Conservation (phyloP, 306 rosid genomes). For the Ormosia emarginata region DNA sequence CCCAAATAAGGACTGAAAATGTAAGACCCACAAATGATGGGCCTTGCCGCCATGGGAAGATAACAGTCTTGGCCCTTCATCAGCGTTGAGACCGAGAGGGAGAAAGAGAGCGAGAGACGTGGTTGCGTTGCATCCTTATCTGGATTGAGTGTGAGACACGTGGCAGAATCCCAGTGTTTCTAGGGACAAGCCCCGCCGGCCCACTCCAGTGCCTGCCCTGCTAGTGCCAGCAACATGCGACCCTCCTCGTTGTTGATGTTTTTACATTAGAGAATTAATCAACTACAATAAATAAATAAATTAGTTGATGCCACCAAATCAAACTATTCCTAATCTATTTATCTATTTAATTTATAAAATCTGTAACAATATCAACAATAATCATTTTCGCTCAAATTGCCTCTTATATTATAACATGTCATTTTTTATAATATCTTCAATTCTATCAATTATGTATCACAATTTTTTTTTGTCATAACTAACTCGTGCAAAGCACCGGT, state of each 20-base stretch:
- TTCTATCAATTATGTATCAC: no score
- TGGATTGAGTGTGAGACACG: background rate
- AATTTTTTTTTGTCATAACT: no score
- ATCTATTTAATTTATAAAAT: no score
- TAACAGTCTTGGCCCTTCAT: background rate
- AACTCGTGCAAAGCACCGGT: no score
- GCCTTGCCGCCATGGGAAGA: background rate
- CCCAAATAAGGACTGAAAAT: background rate
- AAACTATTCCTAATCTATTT: no score
- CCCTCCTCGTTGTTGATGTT: slow-evolving; percentile 19
- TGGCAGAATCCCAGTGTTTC: background rate
- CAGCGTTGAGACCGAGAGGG: background rate
- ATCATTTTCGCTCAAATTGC: no score
- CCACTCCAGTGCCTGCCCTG: slow-evolving; percentile 2
- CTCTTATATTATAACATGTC: no score
- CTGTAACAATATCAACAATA: no score
- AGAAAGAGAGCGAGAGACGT: background rate
- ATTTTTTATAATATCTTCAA: no score
- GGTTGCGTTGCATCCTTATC: slow-evolving; percentile 18
- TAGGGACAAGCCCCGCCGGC: slow-evolving; percentile 5
- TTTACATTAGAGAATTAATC: background rate
- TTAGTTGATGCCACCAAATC: background rate
- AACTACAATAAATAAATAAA: background rate
- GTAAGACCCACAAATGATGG: background rate
- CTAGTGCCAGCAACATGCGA: slow-evolving; percentile 27